phyloP scores from a whole-genome alignment of 2,329 filamentous ascomycete genomes.

The Didymella keratinophila region DNA sequence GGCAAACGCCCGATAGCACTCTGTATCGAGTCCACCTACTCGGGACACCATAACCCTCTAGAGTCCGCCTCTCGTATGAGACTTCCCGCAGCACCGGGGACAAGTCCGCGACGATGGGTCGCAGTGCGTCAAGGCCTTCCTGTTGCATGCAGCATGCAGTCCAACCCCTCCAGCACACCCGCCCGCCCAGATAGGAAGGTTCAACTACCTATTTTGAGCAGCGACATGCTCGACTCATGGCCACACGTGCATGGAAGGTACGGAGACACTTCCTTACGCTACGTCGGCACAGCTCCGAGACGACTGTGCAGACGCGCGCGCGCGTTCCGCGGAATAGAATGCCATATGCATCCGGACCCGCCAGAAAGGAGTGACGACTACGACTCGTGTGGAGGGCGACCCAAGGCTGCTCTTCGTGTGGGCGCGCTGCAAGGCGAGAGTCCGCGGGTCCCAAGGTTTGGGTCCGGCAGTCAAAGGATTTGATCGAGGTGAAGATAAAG shows the following conservation, averaged over 20 bases:
- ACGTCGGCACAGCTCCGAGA: constrained; percentile 5
- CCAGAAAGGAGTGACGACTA: neutral
- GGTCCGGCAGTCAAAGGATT: constrained; percentile 4
- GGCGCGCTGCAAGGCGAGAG: neutral
- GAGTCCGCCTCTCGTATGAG: neutral
- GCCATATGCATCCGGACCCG: neutral
- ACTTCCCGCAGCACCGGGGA: constrained; percentile 1
- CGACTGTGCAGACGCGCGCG: neutral
- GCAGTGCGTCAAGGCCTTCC: neutral
- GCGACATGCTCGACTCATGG: neutral
- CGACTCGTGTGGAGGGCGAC: neutral
- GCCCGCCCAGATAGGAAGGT: neutral
- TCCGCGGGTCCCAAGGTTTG: constrained; percentile 6
- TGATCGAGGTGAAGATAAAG: constrained; percentile 21
- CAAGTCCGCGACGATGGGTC: constrained; percentile 6
- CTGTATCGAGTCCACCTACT: neutral
- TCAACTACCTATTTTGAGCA: neutral
- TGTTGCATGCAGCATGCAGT: neutral
- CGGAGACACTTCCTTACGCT: neutral
- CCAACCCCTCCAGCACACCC: neutral
- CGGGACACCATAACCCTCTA: neutral
- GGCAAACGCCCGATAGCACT: neutral
- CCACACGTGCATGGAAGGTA: neutral
- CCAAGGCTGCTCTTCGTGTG: neutral
- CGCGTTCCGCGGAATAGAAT: neutral